phyloP scores from a whole-genome alignment of 1,284 basidiomycete species.

The Cutaneotrichosporon mucoides region DNA sequence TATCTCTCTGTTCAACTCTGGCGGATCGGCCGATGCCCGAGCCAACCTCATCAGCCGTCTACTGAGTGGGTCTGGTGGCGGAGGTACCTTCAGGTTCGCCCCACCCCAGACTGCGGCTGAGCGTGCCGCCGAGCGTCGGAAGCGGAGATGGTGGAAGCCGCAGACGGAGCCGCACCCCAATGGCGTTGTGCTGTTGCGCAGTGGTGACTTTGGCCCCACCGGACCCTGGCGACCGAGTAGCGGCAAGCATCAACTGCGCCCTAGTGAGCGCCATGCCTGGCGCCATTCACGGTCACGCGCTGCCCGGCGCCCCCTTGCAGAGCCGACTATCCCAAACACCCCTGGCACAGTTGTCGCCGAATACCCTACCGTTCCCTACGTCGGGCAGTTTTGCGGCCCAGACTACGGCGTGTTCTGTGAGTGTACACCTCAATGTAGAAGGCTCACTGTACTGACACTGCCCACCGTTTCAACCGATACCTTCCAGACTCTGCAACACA shows the following conservation, averaged over 20 bases:
- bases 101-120: conserved; percentile 9
- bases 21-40: conserved; percentile 9
- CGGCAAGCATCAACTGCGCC: conserved; percentile 2
- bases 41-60: conserved; percentile 26
- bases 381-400: conserved; percentile 75
- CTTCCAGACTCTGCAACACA: conserved; percentile 49
- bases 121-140: conserved; percentile 7
- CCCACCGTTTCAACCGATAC: conserved; percentile 40
- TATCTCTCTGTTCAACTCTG: conserved; percentile 21
- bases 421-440: conserved; percentile 1
- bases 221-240: conserved; percentile 39
- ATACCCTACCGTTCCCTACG: conserved; percentile 77
- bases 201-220: conserved; percentile 81
- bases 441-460: conserved; percentile 27
- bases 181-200: conserved; percentile 66
- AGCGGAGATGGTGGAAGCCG: conserved; percentile 47
- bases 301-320: not conserved
- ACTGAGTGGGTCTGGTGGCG: conserved; percentile 18
- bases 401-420: conserved; percentile 39
- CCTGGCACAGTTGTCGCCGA: conserved; percentile 80
- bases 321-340: conserved; percentile 68
- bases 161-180: conserved; percentile 64
- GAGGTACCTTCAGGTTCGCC: not conserved
- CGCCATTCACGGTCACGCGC: not conserved
- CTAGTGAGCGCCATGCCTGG: conserved; percentile 6